phyloP scores from a whole-genome alignment of 345 rosid species.

The Gossypium herbaceum region DNA sequence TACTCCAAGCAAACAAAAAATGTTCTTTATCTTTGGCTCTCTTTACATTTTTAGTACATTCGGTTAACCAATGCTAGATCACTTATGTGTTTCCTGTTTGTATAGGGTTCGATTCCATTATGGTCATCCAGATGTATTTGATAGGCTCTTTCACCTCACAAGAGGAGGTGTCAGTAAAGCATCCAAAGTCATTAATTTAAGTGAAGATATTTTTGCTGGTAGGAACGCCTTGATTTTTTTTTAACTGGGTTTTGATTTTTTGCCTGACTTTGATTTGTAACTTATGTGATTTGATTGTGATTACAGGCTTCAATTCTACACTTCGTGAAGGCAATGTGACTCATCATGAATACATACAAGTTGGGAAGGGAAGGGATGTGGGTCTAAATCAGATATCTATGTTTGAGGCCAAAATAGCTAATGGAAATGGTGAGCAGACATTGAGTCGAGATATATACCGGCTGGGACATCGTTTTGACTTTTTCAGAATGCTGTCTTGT shows the following conservation, averaged over 20 bases:
- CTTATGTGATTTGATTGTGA: conserved; percentile 14
- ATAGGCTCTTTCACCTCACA: conserved; percentile 94
- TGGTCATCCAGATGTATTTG: conserved; percentile 99
- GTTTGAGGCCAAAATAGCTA: conserved; percentile 99
- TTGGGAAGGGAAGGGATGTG: conserved; percentile 98
- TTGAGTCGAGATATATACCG: conserved; percentile 91
- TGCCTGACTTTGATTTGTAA: neutral
- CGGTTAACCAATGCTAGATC: neutral
- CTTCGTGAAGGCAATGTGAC: conserved; percentile 99
- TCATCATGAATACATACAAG: conserved; percentile 99
- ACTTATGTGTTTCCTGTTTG: neutral
- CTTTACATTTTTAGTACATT: neutral
- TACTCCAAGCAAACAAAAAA: neutral
- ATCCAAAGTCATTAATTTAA: conserved; percentile 90
- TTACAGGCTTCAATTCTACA: conserved; percentile 90
- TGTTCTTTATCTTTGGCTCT: neutral
- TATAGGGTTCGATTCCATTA: conserved; percentile 97
- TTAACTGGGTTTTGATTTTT: conserved; percentile 6
- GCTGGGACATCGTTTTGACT: conserved; percentile 98
- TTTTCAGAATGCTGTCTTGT: conserved; percentile 95
- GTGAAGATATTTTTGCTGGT: conserved; percentile 99
- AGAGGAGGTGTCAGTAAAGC: conserved; percentile 99
- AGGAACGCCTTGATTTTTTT: conserved; percentile 15
- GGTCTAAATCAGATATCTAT: conserved; percentile 99
- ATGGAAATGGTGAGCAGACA: conserved; percentile 98